Percentiles rank a stretch among this genome's conserved stretches.
Conservation (phyloP, 2,329 filamentous ascomycete species). For the Neonectria coccinea region DNA sequence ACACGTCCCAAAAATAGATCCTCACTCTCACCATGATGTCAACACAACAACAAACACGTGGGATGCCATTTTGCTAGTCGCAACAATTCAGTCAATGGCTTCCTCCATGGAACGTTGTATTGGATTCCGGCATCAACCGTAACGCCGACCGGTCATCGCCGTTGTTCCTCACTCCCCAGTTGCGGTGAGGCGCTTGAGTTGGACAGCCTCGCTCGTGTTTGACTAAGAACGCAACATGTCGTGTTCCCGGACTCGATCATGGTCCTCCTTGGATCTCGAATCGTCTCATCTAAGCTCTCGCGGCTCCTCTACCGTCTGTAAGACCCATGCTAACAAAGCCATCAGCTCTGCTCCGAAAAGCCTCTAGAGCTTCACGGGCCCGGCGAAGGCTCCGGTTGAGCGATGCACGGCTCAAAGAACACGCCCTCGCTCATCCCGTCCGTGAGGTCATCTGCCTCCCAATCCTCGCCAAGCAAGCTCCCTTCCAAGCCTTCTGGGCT, state of each 20-base stretch:
- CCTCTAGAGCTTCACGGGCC: constrained; percentile 7
- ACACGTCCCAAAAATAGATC: constrained; percentile 1
- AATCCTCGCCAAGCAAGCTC: constrained; percentile 7
- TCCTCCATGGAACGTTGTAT: constrained; percentile 1
- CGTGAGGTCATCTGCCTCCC: constrained; percentile 35
- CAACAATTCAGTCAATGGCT: background rate
- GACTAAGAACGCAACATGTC: constrained; percentile 4
- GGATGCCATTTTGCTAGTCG: background rate
- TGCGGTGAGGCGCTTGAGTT: background rate
- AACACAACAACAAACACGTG: constrained; percentile 3
- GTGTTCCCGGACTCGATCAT: constrained; percentile 1
- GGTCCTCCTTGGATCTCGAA: background rate
- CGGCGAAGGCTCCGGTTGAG: constrained; percentile 20
- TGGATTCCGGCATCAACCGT: background rate
- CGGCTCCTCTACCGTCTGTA: background rate
- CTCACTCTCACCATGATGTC: constrained; percentile 12
- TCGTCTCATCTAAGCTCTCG: background rate
- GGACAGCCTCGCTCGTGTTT: constrained; percentile 8
- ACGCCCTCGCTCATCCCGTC: constrained; percentile 22
- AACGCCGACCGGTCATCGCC: background rate
- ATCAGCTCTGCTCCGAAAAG: constrained; percentile 16
- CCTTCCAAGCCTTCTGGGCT: background rate
- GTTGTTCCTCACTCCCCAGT: background rate
- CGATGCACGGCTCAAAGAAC: constrained; percentile 20
- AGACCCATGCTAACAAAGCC: constrained; percentile 17